phyloP scores from a whole-genome alignment of 257 asterid species.

The Nicotiana tomentosiformis region DNA sequence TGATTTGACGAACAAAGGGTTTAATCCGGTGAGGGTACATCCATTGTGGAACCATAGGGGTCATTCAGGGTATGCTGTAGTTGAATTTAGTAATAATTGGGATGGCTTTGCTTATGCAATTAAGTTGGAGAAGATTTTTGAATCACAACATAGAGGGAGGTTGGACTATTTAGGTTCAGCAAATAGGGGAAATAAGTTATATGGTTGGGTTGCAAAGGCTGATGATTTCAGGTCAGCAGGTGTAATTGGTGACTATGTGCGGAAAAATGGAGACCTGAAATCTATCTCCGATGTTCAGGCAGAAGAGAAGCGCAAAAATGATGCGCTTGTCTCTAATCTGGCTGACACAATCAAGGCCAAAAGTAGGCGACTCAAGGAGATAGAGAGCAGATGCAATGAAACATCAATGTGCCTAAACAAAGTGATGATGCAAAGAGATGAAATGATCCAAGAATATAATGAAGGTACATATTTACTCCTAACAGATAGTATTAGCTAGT shows the following conservation, averaged over 20 bases:
- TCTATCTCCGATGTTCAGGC: conserved; percentile 41
- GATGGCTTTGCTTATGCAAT: conserved; percentile 41
- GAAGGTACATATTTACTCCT: conserved; percentile 15
- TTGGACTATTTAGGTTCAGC: conserved; percentile 17
- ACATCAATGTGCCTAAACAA: conserved; percentile 1
- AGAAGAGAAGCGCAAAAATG: conserved; percentile 39
- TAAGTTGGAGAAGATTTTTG: conserved; percentile 41
- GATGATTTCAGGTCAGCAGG: conserved; percentile 44
- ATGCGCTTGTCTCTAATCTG: conserved; percentile 38
- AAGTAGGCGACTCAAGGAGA: conserved; percentile 32
- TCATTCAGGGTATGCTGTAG: conserved; percentile 42
- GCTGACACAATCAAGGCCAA: conserved; percentile 29
- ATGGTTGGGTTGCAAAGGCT: conserved; percentile 53
- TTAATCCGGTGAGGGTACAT: conserved; percentile 35
- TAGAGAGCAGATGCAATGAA: conserved; percentile 18
- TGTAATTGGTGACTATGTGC: conserved; percentile 43
- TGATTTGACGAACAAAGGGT: conserved; percentile 29
- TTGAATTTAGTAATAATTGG: conserved; percentile 37
- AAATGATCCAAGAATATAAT: conserved; percentile 2
- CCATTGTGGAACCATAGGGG: conserved; percentile 40
- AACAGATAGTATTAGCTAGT: too few relatives aligned
- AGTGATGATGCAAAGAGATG: conserved; percentile 16
- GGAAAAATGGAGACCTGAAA: conserved; percentile 62
- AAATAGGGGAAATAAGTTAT: conserved; percentile 1
- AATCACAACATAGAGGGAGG: conserved; percentile 36